Base-by-base conservation (phyloP, 1,284 basidiomycete genomes). In the Cutaneotrichosporon sp. region DNA sequence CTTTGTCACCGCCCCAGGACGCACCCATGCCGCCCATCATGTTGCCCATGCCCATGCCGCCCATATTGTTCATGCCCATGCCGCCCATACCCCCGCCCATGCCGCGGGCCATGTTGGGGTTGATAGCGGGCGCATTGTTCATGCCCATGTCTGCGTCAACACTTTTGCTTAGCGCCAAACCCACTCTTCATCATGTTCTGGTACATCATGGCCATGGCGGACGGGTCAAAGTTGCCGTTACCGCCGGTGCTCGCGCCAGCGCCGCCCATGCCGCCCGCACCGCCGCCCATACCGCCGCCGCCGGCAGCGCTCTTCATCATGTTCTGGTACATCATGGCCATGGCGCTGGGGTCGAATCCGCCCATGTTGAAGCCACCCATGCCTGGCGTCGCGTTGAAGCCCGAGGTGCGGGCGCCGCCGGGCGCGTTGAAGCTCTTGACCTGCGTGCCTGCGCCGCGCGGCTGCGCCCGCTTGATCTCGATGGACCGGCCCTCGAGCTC, bases 401-500 rank as follows among this genome's bases (percentile, higher is more conserved):
- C 44, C 22, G 48, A 43, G 7, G 54, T 53, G 18, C 58, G 54
- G 34, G 53, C 64, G 15, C 59, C 62, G 50, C 63, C 63, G 38
- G 62, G 60, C 3, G 59, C 63, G 46, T 78, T 78, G 3, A 69
- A 61, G 56, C 62, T 49, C 52, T 66, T 57, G 47, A 65, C 67
- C 60, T 59, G 63, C 41, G 61, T 73, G 23, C 71, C 68, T 17
- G 74, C 66, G 38, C 72, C 73, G 51, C 90, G 83, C 2, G 90
- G 90, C 73, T 93, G 89, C 8, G 90, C 90, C 55, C 89, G 80
- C 75, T 97, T 97, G 51, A 97, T 90, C 68, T 97, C 92, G 64
- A 97, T 92, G 89, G 94, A 73, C 77, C 92, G 91, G n/a, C 90
- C 90, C 66, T 94, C 90, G 55, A 94, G 86, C 68, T 90, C 86